Evolutionary conservation across 1,284 basidiomycete species (phyloP), one percentile per base, ranked within the genome.

Genomic region (Singerocomus rubriflavus): DNA sequence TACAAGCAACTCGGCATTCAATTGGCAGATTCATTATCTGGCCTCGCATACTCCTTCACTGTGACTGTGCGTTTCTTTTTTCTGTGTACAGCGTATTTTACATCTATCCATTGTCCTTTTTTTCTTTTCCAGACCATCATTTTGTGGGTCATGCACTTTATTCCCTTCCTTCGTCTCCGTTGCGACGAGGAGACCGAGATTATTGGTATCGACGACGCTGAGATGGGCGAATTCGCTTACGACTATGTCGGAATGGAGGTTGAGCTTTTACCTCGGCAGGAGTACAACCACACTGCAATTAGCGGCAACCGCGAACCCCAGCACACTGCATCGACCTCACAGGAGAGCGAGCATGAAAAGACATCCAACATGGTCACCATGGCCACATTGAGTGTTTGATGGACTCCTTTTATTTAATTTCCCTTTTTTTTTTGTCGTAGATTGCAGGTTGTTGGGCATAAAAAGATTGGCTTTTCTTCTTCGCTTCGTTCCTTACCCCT

Each of bases 141-240:
- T 68, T 79, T 93, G 48, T 93, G 94, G 86, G 73, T 85, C 62
- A 90, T 98, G 84, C 93, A 98, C 77, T 92, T 78, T 71, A 91
- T 97, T 62, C 96, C 96, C 3, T 85, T 84, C 56, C 77, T 92
- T 54, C 78, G 87, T 48, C 81, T 99, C 42, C 85, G 93, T 52
- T 79, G 81, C 16, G 72, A 75, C 30, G 93, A 96, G 60, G 89
- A 93, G 57, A 82, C 84, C 30, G 95, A 98, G 75, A 87, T 94
- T 54, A 74, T 98, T 52, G 96, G 96, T 56, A 85, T 97, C 56
- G 96, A 98, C 68, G 92, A 97, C 64, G 82, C 85, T 12, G 91
- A 95, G 74, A 87, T 97, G 77, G 95, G 95, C 62, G 95, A 98
- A 73, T 93, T 85, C 60, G 89, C 89, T n/a, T 93, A 93, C 67